phyloP scores from a whole-genome alignment of 2,329 filamentous ascomycete species.

The Penicillium sclerotiorum region DNA sequence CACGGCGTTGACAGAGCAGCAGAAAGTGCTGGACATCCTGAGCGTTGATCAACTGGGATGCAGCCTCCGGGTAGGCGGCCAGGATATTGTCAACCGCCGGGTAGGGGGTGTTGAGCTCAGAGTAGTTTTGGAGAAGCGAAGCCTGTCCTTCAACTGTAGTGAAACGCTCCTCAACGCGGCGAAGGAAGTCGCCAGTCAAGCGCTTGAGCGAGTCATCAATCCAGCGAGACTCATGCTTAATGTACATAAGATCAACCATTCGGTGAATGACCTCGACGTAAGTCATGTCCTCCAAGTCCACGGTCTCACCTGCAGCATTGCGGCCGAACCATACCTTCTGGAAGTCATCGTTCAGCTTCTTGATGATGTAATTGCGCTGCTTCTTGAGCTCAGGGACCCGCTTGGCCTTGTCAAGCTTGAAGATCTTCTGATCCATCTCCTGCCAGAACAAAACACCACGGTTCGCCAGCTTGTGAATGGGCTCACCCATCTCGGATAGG shows the following conservation, averaged over 20 bases:
- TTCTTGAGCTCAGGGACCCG: constrained; percentile 84
- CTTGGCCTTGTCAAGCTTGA: constrained; percentile 93
- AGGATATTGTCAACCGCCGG: constrained; percentile 76
- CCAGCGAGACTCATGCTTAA: constrained; percentile 88
- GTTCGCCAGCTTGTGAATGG: constrained; percentile 97
- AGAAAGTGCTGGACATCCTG: constrained; percentile 98
- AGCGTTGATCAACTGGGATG: constrained; percentile 91
- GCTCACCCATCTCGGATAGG: constrained; percentile 98
- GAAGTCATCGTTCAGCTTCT: constrained; percentile 93
- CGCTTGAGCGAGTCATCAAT: constrained; percentile 82
- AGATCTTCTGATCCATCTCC: constrained; percentile 99
- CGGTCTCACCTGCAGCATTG: constrained; percentile 76
- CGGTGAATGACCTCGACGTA: constrained; percentile 85
- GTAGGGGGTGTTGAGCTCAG: constrained; percentile 83
- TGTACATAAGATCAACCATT: constrained; percentile 87
- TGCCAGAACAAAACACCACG: constrained; percentile 96
- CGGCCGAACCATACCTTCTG: constrained; percentile 96
- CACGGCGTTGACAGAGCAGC: constrained; percentile 83
- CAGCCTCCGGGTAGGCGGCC: constrained; percentile 79
- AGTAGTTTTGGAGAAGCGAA: constrained; percentile 86
- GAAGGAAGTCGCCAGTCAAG: constrained; percentile 92
- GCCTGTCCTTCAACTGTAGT: constrained; percentile 70
- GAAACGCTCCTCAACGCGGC: constrained; percentile 95
- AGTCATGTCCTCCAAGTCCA: constrained; percentile 94
- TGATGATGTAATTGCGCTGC: constrained; percentile 86